These are phyloP conservation scores for Postia placenta DNA, from an alignment of 768 basidiomycete species.

Conservation along the genomic window DNA sequence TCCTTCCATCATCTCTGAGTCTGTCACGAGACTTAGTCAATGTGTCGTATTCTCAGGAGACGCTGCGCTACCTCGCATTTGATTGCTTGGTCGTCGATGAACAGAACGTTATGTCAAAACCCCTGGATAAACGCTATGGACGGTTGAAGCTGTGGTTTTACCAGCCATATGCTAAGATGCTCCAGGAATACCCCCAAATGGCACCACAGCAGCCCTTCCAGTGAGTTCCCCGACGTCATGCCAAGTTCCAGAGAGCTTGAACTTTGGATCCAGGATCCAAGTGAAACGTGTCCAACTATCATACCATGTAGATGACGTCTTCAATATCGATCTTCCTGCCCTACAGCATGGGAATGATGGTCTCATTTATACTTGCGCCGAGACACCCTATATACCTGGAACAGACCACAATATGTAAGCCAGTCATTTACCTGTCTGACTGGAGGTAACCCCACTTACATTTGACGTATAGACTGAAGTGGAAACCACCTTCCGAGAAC, in stretches of 20 bases:
- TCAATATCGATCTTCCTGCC: slow-evolving; percentile 74
- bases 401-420: slow-evolving; percentile 88
- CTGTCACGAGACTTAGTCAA: not conserved
- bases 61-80: slow-evolving; percentile 78
- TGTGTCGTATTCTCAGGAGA: slow-evolving; percentile 47
- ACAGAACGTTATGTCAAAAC: slow-evolving; percentile 79
- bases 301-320: slow-evolving; percentile 84
- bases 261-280: slow-evolving; percentile 49
- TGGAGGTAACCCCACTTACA: too few relatives aligned
- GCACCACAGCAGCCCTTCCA: slow-evolving; percentile 67
- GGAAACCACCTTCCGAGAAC: slow-evolving; percentile 98
- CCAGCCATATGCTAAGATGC: slow-evolving; percentile 70
- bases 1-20: slow-evolving; percentile 4
- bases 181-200: slow-evolving; percentile 64
- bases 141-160: slow-evolving; percentile 78
- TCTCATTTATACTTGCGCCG: slow-evolving; percentile 91
- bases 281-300: slow-evolving; percentile 86
- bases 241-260: not conserved
- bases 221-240: slow-evolving; percentile 38
- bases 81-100: slow-evolving; percentile 87
- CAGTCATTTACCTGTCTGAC: not conserved
- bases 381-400: slow-evolving; percentile 67
- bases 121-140: slow-evolving; percentile 89
- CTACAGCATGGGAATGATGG: slow-evolving; percentile 94
- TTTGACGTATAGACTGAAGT: slow-evolving; percentile 69